Percentiles rank a stretch among this genome's conserved stretches.
These are phyloP conservation scores for Taiozyma onychis DNA, from an alignment of 1,139 yeast genomes.

Conservation along the genomic window DNA sequence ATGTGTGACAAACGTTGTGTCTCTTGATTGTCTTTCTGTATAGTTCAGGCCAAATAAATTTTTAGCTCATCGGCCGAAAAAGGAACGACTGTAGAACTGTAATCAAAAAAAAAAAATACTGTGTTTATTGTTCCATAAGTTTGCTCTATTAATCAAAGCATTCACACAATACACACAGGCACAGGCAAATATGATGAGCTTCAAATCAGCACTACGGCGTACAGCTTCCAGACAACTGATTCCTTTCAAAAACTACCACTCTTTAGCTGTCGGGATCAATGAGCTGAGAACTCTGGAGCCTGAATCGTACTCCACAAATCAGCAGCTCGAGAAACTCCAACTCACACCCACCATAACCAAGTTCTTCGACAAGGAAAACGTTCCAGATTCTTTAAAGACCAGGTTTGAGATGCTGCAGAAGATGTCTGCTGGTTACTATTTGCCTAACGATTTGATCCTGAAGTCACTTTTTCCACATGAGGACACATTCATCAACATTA, in stretches of 20 bases:
- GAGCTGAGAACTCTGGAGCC: background rate
- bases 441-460: constrained; percentile 4
- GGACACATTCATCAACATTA: background rate
- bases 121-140: background rate
- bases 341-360: background rate
- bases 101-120: background rate
- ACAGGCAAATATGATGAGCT: background rate
- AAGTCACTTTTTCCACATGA: constrained; percentile 3
- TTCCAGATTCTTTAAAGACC: background rate
- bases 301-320: background rate
- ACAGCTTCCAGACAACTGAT: background rate
- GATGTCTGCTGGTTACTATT: background rate
- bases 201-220: background rate
- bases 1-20: background rate
- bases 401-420: constrained; percentile 1
- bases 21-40: background rate
- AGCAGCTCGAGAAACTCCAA: background rate
- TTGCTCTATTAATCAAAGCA: background rate
- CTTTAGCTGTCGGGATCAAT: constrained; percentile 4
- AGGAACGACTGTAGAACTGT: background rate
- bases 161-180: background rate
- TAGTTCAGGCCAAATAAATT: background rate
- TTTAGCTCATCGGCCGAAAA: background rate
- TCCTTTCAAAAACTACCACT: constrained; percentile 1
- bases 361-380: background rate